Percentiles rank a stretch among this genome's conserved stretches.
Conservation (phyloP, 208 protist species). For the Trypanosoma scelopori region DNA sequence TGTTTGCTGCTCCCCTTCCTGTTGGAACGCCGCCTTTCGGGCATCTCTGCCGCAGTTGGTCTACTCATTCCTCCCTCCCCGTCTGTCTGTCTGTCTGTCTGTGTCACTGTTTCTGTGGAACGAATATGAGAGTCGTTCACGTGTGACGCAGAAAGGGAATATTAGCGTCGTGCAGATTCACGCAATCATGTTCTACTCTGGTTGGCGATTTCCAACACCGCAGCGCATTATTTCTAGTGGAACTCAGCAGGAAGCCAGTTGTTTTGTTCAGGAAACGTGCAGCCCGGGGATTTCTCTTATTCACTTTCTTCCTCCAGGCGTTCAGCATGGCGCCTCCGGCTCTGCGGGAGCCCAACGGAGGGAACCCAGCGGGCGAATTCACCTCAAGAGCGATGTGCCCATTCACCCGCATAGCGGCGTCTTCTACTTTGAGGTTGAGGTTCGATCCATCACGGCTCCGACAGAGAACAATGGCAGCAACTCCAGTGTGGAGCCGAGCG, state of each 20-base stretch:
- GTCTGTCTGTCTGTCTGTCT: neutral
- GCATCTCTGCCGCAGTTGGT: neutral
- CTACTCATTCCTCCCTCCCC: neutral
- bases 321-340: neutral
- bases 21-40: too few species aligned
- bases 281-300: constrained; percentile 32
- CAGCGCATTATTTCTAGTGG: constrained; percentile 32
- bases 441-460: constrained; percentile 15
- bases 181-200: constrained; percentile 61
- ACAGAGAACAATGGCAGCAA: neutral
- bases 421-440: constrained; percentile 68
- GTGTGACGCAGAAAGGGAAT: neutral
- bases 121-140: neutral
- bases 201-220: constrained; percentile 53
- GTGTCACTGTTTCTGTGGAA: neutral
- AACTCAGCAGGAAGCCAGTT: constrained; percentile 13
- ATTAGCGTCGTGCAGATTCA: neutral
- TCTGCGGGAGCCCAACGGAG: neutral
- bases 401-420: constrained; percentile 47
- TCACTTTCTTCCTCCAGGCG: constrained; percentile 25
- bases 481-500: neutral
- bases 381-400: constrained; percentile 57
- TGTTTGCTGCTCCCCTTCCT: neutral
- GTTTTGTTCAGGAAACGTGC: constrained; percentile 35
- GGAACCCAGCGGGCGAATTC: constrained; percentile 31